Evolutionary conservation across 352 stramenopile genomes (phyloP).

Genomic region (Chrysophaeum taylorii): DNA sequence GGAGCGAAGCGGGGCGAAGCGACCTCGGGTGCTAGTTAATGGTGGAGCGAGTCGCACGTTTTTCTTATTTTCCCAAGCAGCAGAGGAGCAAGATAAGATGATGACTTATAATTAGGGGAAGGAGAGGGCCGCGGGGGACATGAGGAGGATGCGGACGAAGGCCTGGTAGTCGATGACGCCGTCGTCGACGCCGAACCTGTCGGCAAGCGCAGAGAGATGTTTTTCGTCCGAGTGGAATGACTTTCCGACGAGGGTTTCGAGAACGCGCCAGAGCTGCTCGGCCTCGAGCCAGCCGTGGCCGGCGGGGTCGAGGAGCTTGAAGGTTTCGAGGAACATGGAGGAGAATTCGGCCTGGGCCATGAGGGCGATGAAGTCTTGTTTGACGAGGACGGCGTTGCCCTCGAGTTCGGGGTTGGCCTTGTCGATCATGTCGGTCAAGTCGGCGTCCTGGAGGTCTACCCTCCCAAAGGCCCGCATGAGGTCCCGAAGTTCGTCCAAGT

Average conservation of each 20-base stretch:
- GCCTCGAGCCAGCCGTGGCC: constrained; percentile 45
- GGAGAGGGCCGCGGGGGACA: no score
- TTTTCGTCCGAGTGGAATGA: background rate
- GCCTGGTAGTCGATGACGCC: constrained; percentile 14
- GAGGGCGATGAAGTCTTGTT: constrained; percentile 50
- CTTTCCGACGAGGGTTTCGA: background rate
- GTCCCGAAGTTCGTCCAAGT: constrained; percentile 40
- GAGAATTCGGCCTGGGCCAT: constrained; percentile 60
- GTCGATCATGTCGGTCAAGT: constrained; percentile 49
- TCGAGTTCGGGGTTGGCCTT: constrained; percentile 39
- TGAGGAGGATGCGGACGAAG: constrained; percentile 9
- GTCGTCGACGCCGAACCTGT: constrained; percentile 9
- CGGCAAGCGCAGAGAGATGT: background rate
- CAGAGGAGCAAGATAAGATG: no score
- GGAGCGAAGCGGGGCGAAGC: no score
- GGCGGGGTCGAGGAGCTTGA: constrained; percentile 43
- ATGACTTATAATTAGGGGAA: no score
- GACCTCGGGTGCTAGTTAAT: no score
- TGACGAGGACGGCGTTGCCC: constrained; percentile 40
- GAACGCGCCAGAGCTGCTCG: background rate
- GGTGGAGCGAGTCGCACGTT: no score
- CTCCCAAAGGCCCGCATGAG: constrained; percentile 46
- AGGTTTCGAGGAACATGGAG: constrained; percentile 53
- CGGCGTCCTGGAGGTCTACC: constrained; percentile 31
- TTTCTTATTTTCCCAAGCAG: no score